Evolutionary conservation across 768 basidiomycete species (phyloP).

Genomic region (Imleria badia): DNA sequence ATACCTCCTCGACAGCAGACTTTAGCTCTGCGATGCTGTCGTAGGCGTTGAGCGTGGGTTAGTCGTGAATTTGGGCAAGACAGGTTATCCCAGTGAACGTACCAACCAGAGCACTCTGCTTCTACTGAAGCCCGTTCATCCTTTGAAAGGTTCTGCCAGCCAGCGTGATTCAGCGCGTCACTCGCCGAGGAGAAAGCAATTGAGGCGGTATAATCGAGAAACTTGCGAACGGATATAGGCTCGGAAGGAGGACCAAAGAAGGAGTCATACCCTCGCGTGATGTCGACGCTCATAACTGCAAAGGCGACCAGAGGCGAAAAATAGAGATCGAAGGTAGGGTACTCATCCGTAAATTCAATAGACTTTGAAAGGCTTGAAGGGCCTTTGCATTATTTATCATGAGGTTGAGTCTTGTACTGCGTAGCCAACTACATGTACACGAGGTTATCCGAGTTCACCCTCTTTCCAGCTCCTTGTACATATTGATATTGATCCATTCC

Average conservation of each 20-base stretch:
- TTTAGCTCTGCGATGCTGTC: constrained; percentile 56
- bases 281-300: constrained; percentile 20
- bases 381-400: no score
- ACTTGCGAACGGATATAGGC: constrained; percentile 45
- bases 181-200: constrained; percentile 7
- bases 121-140: constrained; percentile 33
- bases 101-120: constrained; percentile 44
- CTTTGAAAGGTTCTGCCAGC: constrained; percentile 26
- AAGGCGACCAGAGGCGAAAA: neutral
- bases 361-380: neutral
- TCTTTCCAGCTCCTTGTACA: no score
- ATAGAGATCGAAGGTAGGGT: no score
- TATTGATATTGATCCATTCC: constrained; percentile 19
- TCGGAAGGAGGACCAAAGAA: constrained; percentile 68
- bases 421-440: no score
- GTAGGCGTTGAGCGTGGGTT: neutral
- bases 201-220: constrained; percentile 37
- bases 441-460: no score
- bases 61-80: neutral
- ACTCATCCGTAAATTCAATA: neutral
- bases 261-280: constrained; percentile 42
- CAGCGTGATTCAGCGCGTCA: constrained; percentile 12
- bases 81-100: neutral
- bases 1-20: constrained; percentile 42
- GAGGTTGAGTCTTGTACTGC: no score